Evolutionary conservation across 192 early-diverging fungal species (phyloP), one percentile per base, ranked within the genome.

Genomic region (Coemansia sp.): DNA sequence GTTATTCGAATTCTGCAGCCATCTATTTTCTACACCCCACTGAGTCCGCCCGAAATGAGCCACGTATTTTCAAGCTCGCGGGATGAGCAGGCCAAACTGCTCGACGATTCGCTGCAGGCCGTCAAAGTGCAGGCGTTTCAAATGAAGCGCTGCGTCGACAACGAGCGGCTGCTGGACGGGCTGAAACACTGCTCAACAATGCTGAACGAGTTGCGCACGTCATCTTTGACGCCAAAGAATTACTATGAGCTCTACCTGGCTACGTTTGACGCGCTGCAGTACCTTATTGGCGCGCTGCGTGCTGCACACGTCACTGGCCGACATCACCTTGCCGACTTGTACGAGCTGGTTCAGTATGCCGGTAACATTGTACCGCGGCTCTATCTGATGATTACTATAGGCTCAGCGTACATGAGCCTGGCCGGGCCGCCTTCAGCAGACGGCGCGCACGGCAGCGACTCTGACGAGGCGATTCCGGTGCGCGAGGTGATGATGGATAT

Each of bases 171-270:
- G 31, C 93, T 96, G 88, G 98, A 99, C 71, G 95, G 93, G 2
- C 81, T 99, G n/a, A 98, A 97, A 73, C 92, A 98, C 79, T 93
- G 93, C 74, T 98, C 96, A 3, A 94, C 94, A 11, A 96, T 99
- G 95, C 86, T 98, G 10, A 86, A 89, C 18, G 98, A 99, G 80
- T 89, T 99, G 52, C 86, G 95, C 67, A 97, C 96, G 3, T 93
- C 94, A 28, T 85, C 91, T 5, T 82, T 99, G 58, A 93, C 93
- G 3, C 98, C 96, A 40, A 98, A 97, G 78, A 92, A 91, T 71
- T 99, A 99, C 83, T 99, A 99, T 80, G 96, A 99, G 81, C 88
- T 99, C n/a, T 99, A 98, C 74, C 93, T 99, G 92, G 92, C 94
- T 56, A 90, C 96, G 23, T 99, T 99, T 79, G 96, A 99, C 80